phyloP scores from a whole-genome alignment of 169 alveolate genomes.

The Eimeria tenella region DNA sequence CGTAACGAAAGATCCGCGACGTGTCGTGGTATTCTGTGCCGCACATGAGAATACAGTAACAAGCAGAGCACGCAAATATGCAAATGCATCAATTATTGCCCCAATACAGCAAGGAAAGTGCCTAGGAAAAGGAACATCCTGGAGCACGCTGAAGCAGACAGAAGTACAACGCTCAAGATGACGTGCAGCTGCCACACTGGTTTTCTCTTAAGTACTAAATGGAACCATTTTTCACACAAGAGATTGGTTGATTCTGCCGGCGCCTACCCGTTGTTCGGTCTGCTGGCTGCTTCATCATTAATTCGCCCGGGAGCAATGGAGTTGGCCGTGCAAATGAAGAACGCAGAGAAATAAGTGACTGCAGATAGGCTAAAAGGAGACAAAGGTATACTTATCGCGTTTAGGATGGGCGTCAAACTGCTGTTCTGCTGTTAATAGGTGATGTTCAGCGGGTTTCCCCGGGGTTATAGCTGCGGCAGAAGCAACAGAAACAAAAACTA shows the following conservation, averaged over 20 bases:
- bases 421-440: background rate
- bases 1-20: conserved; percentile 41
- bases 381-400: background rate
- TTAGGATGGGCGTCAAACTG: background rate
- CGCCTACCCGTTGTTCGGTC: conserved; percentile 34
- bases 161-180: background rate
- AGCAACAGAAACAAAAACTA: too few relatives aligned
- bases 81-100: background rate
- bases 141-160: background rate
- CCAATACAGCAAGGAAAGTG: background rate
- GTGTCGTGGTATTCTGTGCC: conserved; percentile 49
- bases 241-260: background rate
- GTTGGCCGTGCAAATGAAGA: background rate
- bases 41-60: background rate
- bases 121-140: background rate
- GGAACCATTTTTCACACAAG: background rate
- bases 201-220: background rate
- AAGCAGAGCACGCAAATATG: background rate
- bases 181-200: background rate
- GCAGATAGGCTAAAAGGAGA: too few relatives aligned
- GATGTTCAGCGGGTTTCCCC: too few relatives aligned
- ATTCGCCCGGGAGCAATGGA: too few relatives aligned
- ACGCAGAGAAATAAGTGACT: background rate
- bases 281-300: conserved; percentile 31
- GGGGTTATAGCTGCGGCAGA: too few relatives aligned